Conservation (phyloP, 2,329 filamentous ascomycete genomes). For the Hirsutella rhossiliensis region DNA sequence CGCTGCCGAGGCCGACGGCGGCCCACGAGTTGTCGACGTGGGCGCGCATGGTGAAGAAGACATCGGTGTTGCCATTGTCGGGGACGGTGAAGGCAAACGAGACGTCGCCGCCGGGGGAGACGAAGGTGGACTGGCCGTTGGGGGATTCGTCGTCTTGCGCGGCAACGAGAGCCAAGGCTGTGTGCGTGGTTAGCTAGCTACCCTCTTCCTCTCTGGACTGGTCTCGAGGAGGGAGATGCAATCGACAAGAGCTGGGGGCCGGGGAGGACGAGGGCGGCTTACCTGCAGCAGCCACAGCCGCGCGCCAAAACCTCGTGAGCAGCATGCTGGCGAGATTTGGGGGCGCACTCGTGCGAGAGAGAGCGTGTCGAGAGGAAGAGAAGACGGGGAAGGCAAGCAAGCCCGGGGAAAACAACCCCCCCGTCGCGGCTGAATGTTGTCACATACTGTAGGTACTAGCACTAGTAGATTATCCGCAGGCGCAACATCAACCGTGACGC, state of each 20-base stretch:
- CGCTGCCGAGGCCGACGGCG: constrained; percentile 40
- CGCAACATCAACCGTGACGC: no score
- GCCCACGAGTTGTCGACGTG: constrained; percentile 35
- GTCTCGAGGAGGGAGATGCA: no score
- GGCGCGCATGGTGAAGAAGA: constrained; percentile 43
- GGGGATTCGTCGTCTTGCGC: constrained; percentile 11
- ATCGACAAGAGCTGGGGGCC: no score
- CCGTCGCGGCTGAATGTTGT: no score
- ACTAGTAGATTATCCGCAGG: no score
- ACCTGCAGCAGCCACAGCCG: constrained; percentile 15
- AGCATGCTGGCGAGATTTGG: constrained; percentile 12
- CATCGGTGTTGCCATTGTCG: constrained; percentile 29
- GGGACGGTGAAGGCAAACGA: constrained; percentile 40
- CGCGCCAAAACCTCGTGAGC: constrained; percentile 15
- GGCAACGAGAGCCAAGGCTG: constrained; percentile 9
- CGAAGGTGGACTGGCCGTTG: constrained; percentile 27
- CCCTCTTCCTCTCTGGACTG: background rate
- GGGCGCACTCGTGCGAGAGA: background rate
- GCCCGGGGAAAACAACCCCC: no score
- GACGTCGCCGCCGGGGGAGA: constrained; percentile 28
- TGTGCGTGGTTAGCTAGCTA: background rate
- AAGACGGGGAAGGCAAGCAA: no score
- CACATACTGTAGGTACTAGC: no score
- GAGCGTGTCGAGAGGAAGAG: no score
- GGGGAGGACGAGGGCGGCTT: no score